Conservation (phyloP, 768 basidiomycete genomes). For the Tulasnella sp. region DNA sequence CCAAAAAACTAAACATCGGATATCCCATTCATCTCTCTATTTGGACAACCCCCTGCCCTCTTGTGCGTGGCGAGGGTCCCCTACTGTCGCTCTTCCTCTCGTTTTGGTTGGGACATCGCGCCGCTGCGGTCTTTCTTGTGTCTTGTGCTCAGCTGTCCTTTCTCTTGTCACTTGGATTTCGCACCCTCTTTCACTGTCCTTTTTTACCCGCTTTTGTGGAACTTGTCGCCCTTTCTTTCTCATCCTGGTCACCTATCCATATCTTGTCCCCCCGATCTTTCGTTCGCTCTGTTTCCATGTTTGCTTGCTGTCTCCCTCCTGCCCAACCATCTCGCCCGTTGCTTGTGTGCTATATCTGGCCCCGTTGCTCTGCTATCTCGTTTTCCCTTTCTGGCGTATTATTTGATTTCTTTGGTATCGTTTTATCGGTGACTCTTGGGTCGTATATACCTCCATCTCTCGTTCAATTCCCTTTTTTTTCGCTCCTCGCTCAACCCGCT, state of each 20-base stretch:
- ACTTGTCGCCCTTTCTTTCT: conserved; percentile 26
- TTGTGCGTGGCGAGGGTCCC: neutral
- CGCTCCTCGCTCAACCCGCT: neutral
- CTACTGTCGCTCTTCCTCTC: neutral
- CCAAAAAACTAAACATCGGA: neutral
- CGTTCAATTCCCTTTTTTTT: neutral
- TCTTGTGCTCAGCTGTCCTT: neutral
- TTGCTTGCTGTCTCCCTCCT: neutral
- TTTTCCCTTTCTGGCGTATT: neutral
- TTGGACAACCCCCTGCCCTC: neutral
- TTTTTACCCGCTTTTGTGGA: conserved; percentile 26
- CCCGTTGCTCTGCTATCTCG: neutral
- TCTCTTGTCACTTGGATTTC: neutral
- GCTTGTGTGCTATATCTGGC: neutral
- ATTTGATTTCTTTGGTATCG: neutral
- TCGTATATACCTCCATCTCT: neutral
- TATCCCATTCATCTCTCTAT: neutral
- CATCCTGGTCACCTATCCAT: conserved; percentile 12
- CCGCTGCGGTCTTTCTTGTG: neutral
- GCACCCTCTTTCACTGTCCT: conserved; percentile 17
- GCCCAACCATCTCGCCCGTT: neutral
- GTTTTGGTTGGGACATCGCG: neutral
- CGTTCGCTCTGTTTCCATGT: neutral
- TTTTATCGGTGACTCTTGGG: neutral
- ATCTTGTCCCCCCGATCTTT: conserved; percentile 7